Evolutionary conservation across 2,329 filamentous ascomycete genomes (phyloP).

Genomic region (Pseudogymnoascus sp.): DNA sequence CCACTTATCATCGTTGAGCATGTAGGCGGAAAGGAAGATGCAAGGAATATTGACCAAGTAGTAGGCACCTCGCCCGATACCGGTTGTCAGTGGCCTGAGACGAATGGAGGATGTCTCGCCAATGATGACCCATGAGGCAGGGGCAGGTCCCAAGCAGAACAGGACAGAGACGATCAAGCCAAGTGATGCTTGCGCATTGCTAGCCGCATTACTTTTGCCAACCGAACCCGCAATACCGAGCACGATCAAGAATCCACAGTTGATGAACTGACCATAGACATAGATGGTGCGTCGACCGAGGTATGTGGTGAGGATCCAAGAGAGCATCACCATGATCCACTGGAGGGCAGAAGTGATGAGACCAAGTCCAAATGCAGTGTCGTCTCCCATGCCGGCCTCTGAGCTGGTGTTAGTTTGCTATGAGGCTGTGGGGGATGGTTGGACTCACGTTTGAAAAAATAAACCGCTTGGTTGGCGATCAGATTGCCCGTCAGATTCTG

Average conservation of each 20-base stretch:
- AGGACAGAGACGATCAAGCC: constrained; percentile 58
- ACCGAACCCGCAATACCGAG: constrained; percentile 53
- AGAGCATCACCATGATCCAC: constrained; percentile 54
- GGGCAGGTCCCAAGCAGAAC: constrained; percentile 54
- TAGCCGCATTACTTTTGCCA: constrained; percentile 25
- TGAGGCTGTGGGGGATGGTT: not conserved
- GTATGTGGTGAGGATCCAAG: constrained; percentile 58
- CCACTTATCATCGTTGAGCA: constrained; percentile 44
- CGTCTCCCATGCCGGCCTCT: constrained; percentile 51
- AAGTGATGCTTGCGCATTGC: constrained; percentile 50
- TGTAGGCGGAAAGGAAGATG: constrained; percentile 53
- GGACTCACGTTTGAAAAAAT: constrained; percentile 32
- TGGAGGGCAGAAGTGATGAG: constrained; percentile 58
- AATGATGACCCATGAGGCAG: constrained; percentile 59
- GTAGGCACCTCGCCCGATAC: constrained; percentile 54
- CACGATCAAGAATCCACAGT: constrained; percentile 43
- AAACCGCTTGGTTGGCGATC: constrained; percentile 43
- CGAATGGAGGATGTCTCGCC: constrained; percentile 58
- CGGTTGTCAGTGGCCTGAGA: constrained; percentile 56
- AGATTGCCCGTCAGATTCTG: constrained; percentile 56
- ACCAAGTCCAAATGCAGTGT: constrained; percentile 52
- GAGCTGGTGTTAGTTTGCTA: constrained; percentile 26
- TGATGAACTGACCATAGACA: constrained; percentile 49
- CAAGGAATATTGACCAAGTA: constrained; percentile 58
- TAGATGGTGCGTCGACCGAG: constrained; percentile 57